These are phyloP conservation scores for Tubosaeta sp. DNA, from an alignment of 768 basidiomycete genomes.

Conservation along the genomic window DNA sequence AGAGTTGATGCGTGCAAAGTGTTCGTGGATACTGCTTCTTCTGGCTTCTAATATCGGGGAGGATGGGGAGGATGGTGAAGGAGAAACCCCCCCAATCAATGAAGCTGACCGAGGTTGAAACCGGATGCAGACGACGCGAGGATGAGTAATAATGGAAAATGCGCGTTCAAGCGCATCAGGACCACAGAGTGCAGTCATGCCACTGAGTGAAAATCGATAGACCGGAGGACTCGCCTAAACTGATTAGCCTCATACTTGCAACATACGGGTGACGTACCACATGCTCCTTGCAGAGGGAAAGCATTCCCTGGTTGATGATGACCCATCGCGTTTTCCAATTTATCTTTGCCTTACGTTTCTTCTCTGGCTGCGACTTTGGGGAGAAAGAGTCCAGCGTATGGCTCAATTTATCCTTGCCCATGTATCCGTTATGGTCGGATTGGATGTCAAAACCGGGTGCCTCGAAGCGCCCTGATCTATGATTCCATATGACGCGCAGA, in stretches of 20 bases:
- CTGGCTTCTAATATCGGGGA: constrained; percentile 20
- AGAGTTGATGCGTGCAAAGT: neutral
- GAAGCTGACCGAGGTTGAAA: constrained; percentile 21
- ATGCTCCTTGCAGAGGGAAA: constrained; percentile 52
- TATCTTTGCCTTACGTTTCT: constrained; percentile 34
- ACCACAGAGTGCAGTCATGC: constrained; percentile 42
- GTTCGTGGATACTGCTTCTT: constrained; percentile 7
- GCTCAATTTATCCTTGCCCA: constrained; percentile 13
- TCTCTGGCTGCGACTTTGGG: constrained; percentile 15
- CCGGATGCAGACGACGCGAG: constrained; percentile 40
- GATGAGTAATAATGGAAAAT: constrained; percentile 18
- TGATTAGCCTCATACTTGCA: constrained; percentile 1
- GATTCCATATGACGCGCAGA: constrained; percentile 41
- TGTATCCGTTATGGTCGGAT: neutral
- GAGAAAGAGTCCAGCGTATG: constrained; percentile 7
- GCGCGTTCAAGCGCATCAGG: constrained; percentile 38
- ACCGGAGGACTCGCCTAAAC: constrained; percentile 37
- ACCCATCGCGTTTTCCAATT: constrained; percentile 67
- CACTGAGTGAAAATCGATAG: constrained; percentile 37
- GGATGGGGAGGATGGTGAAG: constrained; percentile 18
- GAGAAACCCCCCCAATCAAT: constrained; percentile 8
- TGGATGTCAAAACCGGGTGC: constrained; percentile 10
- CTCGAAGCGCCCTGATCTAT: constrained; percentile 27
- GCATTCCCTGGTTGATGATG: constrained; percentile 51
- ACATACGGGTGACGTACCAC: constrained; percentile 36